phyloP scores from a whole-genome alignment of 139 green algal species.

The Monoraphidium neglectum region DNA sequence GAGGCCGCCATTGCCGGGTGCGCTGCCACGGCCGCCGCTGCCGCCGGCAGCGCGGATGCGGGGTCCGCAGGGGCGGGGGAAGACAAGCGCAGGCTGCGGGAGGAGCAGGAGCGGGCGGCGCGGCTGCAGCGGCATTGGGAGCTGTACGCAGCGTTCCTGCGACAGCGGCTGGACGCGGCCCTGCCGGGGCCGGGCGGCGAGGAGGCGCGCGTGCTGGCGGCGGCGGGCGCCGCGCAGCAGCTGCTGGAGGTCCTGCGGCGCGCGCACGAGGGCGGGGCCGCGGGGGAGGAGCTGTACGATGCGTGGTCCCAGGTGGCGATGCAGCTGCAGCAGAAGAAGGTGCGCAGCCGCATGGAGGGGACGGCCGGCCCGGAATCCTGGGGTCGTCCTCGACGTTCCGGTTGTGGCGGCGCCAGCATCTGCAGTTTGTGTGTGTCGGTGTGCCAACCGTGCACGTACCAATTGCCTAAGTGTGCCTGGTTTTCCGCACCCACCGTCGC shows the following conservation, averaged over 20 bases:
- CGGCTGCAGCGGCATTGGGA: not conserved
- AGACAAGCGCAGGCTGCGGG: not conserved
- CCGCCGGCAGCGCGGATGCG: not conserved
- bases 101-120: not conserved
- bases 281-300: constrained; percentile 12
- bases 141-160: constrained; percentile 15
- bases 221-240: constrained; percentile 26
- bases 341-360: not conserved
- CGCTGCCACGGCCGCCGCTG: too few relatives aligned
- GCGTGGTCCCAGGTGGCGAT: constrained; percentile 14
- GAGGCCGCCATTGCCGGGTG: too few relatives aligned
- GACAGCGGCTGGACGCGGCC: constrained; percentile 3
- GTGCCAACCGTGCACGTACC: too few relatives aligned
- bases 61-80: not conserved
- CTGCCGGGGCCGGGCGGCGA: not conserved
- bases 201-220: not conserved
- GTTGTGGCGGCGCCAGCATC: too few relatives aligned
- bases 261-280: constrained; percentile 15
- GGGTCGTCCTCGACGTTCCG: too few relatives aligned
- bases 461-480: too few relatives aligned
- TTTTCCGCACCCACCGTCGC: not conserved
- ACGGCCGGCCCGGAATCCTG: not conserved
- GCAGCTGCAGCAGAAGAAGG: constrained; percentile 27
- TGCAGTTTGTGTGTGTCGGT: not conserved
- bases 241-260: constrained; percentile 15